Base-by-base conservation (phyloP, 1,284 basidiomycete species). In the Ceratobasidium sp. region DNA sequence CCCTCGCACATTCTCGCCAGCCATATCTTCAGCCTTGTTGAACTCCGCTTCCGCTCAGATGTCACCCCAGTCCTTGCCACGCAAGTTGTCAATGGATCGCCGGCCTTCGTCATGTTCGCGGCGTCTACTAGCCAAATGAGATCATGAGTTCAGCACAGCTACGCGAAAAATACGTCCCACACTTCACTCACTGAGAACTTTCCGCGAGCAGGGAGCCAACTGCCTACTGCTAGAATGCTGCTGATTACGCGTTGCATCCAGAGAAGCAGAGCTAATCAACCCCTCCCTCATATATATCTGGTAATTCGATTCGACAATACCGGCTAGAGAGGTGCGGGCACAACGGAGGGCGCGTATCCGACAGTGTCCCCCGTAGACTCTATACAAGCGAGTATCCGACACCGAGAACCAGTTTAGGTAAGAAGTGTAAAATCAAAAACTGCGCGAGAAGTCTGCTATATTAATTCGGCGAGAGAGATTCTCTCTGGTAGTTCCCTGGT, bases 401-500 rank as follows among this genome's bases (percentile, higher is more conserved):
- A 90, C 92, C 96, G n/a, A 80, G 44, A 57, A 66, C 80, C 65
- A 20, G 82, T 70, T 52, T 33, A 78, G 57, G n/a, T 44, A 33
- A 33, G 33, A 23, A 77, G 28, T 67, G 70, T 78, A 26, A n/a
- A 76, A 38, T 26, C 52, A 69, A 46, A 54, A 56, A 23, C 78
- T 57, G 64, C 66, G n/a, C 70, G n/a, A 74, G 28, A 10, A 86
- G 93, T 75, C n/a, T n/a, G n/a, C n/a, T n/a, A 33, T 83, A 94
- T 95, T 86, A 97, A 95, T 83, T 96, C 91, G 2, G 97, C 95
- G 17, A 97, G 96, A 2, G 96, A 97, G 69, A 99, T 96, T 87
- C 99, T n/a, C n/a, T n/a, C n/a, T n/a, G n/a, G n/a, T n/a, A n/a
- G n/a, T 97, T 81, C 94, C 95, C 86, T 98, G 97, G 84, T 98